These are phyloP conservation scores for Alternaria gansuensis DNA, from an alignment of 2,329 filamentous ascomycete genomes.

Conservation along the genomic window DNA sequence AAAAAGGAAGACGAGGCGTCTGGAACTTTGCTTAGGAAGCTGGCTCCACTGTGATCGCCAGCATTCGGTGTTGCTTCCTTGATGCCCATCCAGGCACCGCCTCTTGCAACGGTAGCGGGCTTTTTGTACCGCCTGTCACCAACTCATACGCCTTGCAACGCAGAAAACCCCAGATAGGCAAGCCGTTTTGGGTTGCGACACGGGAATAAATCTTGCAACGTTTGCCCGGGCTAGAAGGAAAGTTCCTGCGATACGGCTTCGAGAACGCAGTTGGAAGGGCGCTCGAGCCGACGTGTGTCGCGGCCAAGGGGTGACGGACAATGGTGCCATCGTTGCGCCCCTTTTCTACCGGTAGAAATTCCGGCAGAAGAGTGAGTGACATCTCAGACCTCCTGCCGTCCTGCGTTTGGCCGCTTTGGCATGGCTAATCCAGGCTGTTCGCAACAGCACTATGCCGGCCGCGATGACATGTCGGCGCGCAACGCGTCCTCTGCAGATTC, in stretches of 20 bases:
- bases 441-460: constrained; percentile 21
- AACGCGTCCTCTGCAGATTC: constrained; percentile 21
- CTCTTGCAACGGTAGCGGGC: constrained; percentile 2
- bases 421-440: constrained; percentile 23
- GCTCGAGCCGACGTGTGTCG: constrained; percentile 37
- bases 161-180: constrained; percentile 15
- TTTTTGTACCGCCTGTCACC: constrained; percentile 5
- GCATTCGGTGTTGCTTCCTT: constrained; percentile 15
- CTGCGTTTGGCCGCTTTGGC: constrained; percentile 19
- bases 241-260: constrained; percentile 31
- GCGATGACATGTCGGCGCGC: constrained; percentile 16
- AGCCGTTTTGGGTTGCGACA: constrained; percentile 12
- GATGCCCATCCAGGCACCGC: constrained; percentile 7
- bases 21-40: constrained; percentile 21
- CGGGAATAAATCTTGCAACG: constrained; percentile 18
- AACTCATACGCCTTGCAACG: constrained; percentile 10
- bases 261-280: constrained; percentile 40
- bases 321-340: constrained; percentile 22
- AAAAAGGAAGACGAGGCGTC: constrained; percentile 28
- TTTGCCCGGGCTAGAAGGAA: constrained; percentile 19
- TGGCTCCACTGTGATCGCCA: constrained; percentile 21
- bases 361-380: constrained; percentile 33
- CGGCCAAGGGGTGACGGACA: constrained; percentile 10
- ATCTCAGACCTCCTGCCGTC: constrained; percentile 26
- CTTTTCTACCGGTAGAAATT: constrained; percentile 33